Conservation (phyloP, 2,329 filamentous ascomycete genomes). For the Pyrenophora tritici-repentis region DNA sequence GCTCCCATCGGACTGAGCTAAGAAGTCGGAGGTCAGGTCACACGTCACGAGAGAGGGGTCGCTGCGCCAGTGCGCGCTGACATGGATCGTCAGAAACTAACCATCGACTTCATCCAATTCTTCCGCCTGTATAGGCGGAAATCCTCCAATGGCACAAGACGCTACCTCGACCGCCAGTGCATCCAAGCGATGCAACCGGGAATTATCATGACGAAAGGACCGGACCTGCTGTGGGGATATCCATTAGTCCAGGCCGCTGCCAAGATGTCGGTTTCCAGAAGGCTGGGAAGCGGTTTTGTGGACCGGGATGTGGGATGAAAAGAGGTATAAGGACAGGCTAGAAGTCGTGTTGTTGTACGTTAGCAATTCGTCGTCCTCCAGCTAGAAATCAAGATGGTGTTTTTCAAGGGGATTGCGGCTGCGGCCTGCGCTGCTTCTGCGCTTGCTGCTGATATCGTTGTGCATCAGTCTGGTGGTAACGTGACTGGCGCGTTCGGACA, state of each 20-base stretch:
- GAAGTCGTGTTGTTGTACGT: neutral
- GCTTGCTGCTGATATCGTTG: conserved; percentile 31
- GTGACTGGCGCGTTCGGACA: conserved; percentile 37
- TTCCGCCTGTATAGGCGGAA: conserved; percentile 23
- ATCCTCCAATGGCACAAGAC: conserved; percentile 31
- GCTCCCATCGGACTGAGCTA: neutral
- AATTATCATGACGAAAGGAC: conserved; percentile 15
- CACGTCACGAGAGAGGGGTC: conserved; percentile 15
- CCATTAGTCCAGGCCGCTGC: conserved; percentile 11
- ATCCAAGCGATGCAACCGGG: conserved; percentile 4
- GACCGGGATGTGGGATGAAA: neutral
- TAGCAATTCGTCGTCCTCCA: conserved; percentile 17
- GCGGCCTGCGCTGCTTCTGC: conserved; percentile 30
- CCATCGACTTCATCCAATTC: conserved; percentile 18
- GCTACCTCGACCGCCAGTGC: conserved; percentile 3
- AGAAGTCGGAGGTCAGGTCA: conserved; percentile 2
- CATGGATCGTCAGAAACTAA: conserved; percentile 22
- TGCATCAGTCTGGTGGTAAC: conserved; percentile 36
- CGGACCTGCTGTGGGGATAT: conserved; percentile 6
- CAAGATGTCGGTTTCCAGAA: conserved; percentile 13
- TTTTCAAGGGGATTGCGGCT: conserved; percentile 26
- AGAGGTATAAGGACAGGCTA: conserved; percentile 10
- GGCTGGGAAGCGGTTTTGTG: neutral
- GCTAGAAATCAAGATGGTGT: conserved; percentile 21
- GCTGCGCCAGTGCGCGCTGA: conserved; percentile 13